Evolutionary conservation across 192 early-diverging fungal species (phyloP), one percentile per base, ranked within the genome.

Genomic region (Gamsiella multidivaricata): DNA sequence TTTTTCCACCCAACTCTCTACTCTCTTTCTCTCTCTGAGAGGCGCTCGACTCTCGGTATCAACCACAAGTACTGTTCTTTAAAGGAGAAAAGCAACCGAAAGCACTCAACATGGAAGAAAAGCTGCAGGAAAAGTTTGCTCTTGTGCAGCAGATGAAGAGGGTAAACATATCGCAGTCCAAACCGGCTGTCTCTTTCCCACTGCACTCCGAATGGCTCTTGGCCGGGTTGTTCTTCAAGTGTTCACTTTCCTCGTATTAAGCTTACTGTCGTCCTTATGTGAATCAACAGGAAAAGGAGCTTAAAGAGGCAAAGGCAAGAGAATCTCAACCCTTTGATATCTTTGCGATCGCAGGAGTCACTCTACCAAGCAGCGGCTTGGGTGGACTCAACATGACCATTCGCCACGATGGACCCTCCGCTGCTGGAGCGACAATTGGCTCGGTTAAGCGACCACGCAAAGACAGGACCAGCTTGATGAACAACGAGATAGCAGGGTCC

Each of bases 121-220:
- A 66, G 26, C 49, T 76, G 18, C 72, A 76, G 47, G 58, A 76
- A 55, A 76, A 76, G 59, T 76, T 76, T 61, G 72, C 72, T 3
- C 61, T 76, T 23, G 58, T 76, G 28, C 59, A 76, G 58, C 72
- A 76, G 34, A 76, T 76, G 72, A 76, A 76, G 65, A 66, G 52
- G 52, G 72, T 76, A 68, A 50, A 50, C 14, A 12, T 15, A 10
- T 11, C n/a, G n/a, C n/a, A n/a, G n/a, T n/a, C n/a, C n/a, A n/a
- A n/a, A n/a, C n/a, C n/a, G n/a, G n/a, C n/a, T n/a, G n/a, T 54
- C 14, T 32, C 31, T 10, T 32, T 22, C 22, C 31, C 29, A 34
- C 10, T 29, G 25, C 46, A 7, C 15, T 5, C 46, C 15, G 46
- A 17, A 17, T 47, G n/a, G n/a, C n/a, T n/a, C n/a, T n/a, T n/a